A percentile compares a stretch with the other conserved stretches of the same genome.
Conservation (phyloP, 1,139 yeast species). For the Zygosaccharomyces sapae region DNA sequence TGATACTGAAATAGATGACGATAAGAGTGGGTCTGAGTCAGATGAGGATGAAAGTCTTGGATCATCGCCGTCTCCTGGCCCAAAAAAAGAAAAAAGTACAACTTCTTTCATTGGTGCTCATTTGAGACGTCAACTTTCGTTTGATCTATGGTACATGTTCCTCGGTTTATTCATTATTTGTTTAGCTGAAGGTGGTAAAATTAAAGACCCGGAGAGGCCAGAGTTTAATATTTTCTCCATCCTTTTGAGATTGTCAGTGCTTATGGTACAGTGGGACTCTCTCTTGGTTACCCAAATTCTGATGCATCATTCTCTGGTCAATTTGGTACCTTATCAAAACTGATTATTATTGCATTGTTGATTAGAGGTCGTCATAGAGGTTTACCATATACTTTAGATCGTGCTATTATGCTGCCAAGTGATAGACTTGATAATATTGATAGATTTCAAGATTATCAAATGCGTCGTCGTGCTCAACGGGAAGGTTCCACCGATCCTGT, state of each 20-base stretch:
- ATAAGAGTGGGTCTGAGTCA: constrained; percentile 35
- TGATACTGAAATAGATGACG: constrained; percentile 37
- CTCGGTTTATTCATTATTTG: constrained; percentile 82
- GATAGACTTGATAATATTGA: constrained; percentile 68
- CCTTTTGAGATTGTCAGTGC: constrained; percentile 87
- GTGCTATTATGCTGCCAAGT: constrained; percentile 87
- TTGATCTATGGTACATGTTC: constrained; percentile 91
- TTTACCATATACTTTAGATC: constrained; percentile 84
- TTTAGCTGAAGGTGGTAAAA: constrained; percentile 70
- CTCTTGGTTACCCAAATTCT: constrained; percentile 71
- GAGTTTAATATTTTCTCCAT: constrained; percentile 66
- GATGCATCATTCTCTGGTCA: constrained; percentile 69
- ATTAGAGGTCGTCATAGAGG: constrained; percentile 97
- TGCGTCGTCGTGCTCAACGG: constrained; percentile 13
- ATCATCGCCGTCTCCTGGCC: constrained; percentile 1
- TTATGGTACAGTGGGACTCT: constrained; percentile 91
- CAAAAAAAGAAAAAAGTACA: constrained; percentile 15
- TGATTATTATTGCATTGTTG: constrained; percentile 84
- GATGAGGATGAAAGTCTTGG: constrained; percentile 20
- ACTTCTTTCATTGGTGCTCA: constrained; percentile 76
- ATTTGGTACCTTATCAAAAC: constrained; percentile 69
- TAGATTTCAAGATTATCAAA: constrained; percentile 50
- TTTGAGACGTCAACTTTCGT: constrained; percentile 84
- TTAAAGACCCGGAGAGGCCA: constrained; percentile 43
- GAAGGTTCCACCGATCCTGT: constrained; percentile 18